Evolutionary conservation across 768 basidiomycete genomes (phyloP), one percentile per base, ranked within the genome.

Genomic region (Austroboletus festivus): DNA sequence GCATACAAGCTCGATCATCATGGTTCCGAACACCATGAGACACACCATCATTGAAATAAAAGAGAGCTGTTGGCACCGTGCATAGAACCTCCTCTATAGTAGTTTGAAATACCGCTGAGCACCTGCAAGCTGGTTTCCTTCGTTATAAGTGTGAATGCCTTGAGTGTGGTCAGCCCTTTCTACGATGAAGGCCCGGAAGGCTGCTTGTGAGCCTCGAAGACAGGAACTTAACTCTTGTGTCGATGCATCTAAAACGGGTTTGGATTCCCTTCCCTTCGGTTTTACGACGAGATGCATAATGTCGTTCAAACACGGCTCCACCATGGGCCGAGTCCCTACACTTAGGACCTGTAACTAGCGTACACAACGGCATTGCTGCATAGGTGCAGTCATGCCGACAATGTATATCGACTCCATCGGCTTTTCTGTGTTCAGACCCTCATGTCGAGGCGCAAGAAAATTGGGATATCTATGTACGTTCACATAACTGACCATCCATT

Each of bases 1-100:
- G 90, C 82, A 33, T 90, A 91, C 61, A 71, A 75, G 30, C 77
- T 92, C 48, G 85, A 92, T 61, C 84, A 76, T 72, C 82, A 85
- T 48, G 85, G 85, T 37, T 70, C 71, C 40, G 77, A 79, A 48
- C 72, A 77, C 48, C 72, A 68, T 50, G 73, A 71, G 21, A 68
- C 65, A 46, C 72, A 77, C 63, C 77, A 80, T 61, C 78, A 82
- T 45, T 69, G 44, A 59, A 50, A 39, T 43, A 48, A 53, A 52
- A 48, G 30, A 35, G 47, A 35, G 34, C 21, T 28, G n/a, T 31
- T 42, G 18, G 4, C 40, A 22, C 38, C 9, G 24, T 51, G 21
- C 30, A 40, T 59, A 57, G 60, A 57, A 20, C 34, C 19, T 47
- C 11, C 30, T 47, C 39, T 5, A 20, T 51, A 58, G 60, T 56